Evolutionary conservation across 257 asterid genomes (phyloP), one percentile per base, ranked within the genome.

Genomic region (Perilla frutescens): DNA sequence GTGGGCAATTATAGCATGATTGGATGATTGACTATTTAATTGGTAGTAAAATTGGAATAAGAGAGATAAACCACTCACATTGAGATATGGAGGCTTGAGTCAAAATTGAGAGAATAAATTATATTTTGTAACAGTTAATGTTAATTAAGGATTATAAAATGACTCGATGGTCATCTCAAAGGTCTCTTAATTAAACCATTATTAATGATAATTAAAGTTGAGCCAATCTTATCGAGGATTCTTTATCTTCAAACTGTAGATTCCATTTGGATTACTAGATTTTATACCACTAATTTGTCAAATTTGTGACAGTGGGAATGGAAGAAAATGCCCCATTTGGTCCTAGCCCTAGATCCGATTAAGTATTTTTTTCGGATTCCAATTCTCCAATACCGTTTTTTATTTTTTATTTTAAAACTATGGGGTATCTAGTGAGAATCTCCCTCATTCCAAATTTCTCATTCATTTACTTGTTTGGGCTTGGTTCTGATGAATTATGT

Each of bases 261-360:
- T 86, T 84, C 88, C 88, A 83, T 75, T 81, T 73, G 78, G 90
- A 84, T 86, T 77, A 68, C 73, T 76, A 84, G 84, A 79, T 82
- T 74, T 82, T 76, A 80, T 80, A 75, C 86, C 81, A 59, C 66
- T 60, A 61, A 65, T 66, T 79, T 76, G 70, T 77, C 71, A 72
- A 79, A 54, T 48, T 64, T 64, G 34, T 53, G 69, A 62, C 36
- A 20, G 62, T 55, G 34, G 62, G 44, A 41, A 36, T 20, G 39
- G 59, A 14, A 60, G 43, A 64, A 70, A 60, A 37, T 56, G 81
- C 59, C 36, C 62, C 65, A 10, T 49, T 60, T 60, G 64, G 73
- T 39, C 76, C 79, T 54, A 26, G 34, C 68, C 62, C 61, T 47
- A 50, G 79, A 78, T 77, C 73, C 64, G 73, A 68, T 76, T 48